These are phyloP conservation scores for Jatropha podagrica DNA, from an alignment of 441 rosid genomes.

Conservation along the genomic window DNA sequence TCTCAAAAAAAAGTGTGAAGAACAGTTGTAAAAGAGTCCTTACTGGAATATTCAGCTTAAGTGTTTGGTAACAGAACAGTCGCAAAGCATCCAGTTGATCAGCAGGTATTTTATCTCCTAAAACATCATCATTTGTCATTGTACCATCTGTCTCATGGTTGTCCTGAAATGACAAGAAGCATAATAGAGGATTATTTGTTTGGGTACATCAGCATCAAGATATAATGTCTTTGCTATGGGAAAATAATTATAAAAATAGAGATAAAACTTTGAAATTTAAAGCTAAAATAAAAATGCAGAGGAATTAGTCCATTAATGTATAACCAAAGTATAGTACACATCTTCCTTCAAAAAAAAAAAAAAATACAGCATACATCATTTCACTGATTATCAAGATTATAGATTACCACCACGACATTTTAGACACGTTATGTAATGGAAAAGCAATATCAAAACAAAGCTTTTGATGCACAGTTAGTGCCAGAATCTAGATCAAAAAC, in stretches of 20 bases:
- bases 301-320: background rate
- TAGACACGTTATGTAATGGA: background rate
- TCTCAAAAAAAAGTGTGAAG: slow-evolving; percentile 9
- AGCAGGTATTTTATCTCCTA: slow-evolving; percentile 93
- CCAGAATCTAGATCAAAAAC: background rate
- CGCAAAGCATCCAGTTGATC: slow-evolving; percentile 73
- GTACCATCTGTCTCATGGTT: slow-evolving; percentile 50
- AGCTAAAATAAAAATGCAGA: background rate
- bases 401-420: background rate
- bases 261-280: background rate
- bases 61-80: slow-evolving; percentile 68
- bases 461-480: background rate
- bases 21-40: slow-evolving; percentile 26
- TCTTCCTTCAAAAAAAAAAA: background rate
- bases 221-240: background rate
- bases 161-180: slow-evolving; percentile 44
- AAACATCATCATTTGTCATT: slow-evolving; percentile 95
- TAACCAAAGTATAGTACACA: too few relatives aligned
- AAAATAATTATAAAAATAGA: slow-evolving; percentile 17
- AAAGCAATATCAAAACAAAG: background rate
- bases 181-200: background rate
- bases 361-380: background rate
- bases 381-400: background rate
- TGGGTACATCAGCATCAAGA: background rate
- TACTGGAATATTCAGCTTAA: slow-evolving; percentile 72